A percentile compares a stretch with the other conserved stretches of the same genome.
These are phyloP conservation scores for Solanum dulcamara DNA, from an alignment of 257 asterid species.

Conservation along the genomic window DNA sequence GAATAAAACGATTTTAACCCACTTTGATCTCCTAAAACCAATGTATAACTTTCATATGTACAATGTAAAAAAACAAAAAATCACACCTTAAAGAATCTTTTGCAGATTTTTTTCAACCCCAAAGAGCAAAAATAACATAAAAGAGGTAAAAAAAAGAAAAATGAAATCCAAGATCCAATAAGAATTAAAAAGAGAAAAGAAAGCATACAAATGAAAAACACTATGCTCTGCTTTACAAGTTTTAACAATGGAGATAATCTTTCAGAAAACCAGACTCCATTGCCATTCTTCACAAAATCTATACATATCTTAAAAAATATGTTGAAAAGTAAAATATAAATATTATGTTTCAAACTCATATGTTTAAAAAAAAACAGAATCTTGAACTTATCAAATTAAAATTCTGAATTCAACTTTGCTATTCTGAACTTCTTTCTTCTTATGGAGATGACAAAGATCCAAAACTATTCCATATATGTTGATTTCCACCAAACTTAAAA, in stretches of 20 bases:
- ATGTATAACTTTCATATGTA: no score
- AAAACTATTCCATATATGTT: constrained; percentile 23
- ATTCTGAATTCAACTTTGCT: not conserved
- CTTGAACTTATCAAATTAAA: not conserved
- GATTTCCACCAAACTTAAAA: not conserved
- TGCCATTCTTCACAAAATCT: not conserved
- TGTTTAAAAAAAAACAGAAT: not conserved
- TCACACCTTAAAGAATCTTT: no score
- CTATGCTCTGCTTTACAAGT: not conserved
- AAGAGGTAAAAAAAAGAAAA: no score
- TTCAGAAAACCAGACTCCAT: not conserved
- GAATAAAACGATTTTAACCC: not conserved
- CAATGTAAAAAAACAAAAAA: no score
- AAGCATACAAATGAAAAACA: not conserved
- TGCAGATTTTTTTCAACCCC: no score
- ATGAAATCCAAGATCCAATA: not conserved
- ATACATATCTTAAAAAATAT: not conserved
- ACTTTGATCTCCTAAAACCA: not conserved
- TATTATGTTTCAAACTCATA: not conserved
- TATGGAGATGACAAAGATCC: constrained; percentile 39
- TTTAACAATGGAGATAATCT: not conserved
- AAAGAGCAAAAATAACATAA: no score
- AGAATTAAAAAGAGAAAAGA: not conserved
- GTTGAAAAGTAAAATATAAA: not conserved
- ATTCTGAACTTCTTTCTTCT: not conserved